Evolutionary conservation across 225 moss, liverwort and hornwort species (phyloP), one percentile per base, ranked within the genome.

Genomic region (Pseudoscleropodium purum): DNA sequence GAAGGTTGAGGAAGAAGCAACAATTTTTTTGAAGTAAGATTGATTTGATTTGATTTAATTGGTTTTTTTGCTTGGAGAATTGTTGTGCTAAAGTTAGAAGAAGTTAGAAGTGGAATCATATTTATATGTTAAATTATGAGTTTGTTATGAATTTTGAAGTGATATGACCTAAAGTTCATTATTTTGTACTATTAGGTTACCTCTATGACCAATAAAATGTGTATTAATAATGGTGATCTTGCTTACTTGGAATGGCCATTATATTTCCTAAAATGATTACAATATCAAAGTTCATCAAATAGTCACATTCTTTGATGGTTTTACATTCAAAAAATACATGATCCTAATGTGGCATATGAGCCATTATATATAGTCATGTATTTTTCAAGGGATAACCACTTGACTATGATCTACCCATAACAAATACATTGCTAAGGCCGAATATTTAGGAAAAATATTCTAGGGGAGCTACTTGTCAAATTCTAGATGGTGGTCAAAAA

Each of bases 391-490:
- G 0, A 39, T 25, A 70, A 4, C 1, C 39, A 15, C 8, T 69
- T 0, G 2, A 23, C n/a, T 56, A 56, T 56, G 7, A 69, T 69
- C 14, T 5, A 70, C 7, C 14, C 5, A 25, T 4, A 70, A 25
- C 3, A 70, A 25, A 39, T 13, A 24, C 13, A 39, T 13, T 4
- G 39, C 8, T 1, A 14, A 0, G 7, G 4, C 0, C 2, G 1
- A 69, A 69, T n/a, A 39, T 69, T 69, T 23, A 6, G 6, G 2
- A n/a, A 69, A n/a, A 67, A 11, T 11, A 37, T 21, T 37, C 10
- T 0, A 12, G 10, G 0, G 11, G 6, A 21, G 0, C 0, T 4
- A 13, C 1, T 0, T 24, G 2, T n/a, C n/a, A n/a, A 69, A n/a
- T n/a, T 69, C 0, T 7, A 7, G 7, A 69, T 23, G 7, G 13